These are phyloP conservation scores for Cercospora berteroae DNA, from an alignment of 2,329 filamentous ascomycete species.

Conservation along the genomic window DNA sequence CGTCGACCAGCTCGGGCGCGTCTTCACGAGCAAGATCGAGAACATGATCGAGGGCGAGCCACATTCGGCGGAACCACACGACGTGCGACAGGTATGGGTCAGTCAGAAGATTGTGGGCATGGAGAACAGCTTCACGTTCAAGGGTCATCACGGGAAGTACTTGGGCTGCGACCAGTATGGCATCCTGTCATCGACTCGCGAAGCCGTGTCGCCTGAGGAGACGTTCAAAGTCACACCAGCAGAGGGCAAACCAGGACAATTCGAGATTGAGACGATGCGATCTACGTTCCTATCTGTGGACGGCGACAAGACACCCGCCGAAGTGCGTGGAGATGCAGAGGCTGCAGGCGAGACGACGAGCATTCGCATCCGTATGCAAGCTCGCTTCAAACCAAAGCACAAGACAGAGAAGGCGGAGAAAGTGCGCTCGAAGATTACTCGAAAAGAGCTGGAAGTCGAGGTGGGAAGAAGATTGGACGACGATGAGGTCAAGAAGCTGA, in stretches of 20 bases:
- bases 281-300: slow-evolving; percentile 67
- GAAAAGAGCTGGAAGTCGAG: slow-evolving; percentile 59
- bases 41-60: slow-evolving; percentile 84
- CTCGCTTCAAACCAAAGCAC: slow-evolving; percentile 82
- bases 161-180: slow-evolving; percentile 83
- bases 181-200: slow-evolving; percentile 69
- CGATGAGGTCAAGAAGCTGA: slow-evolving; percentile 79
- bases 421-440: slow-evolving; percentile 78
- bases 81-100: slow-evolving; percentile 94
- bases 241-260: slow-evolving; percentile 21
- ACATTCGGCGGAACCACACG: slow-evolving; percentile 86
- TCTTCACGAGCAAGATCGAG: slow-evolving; percentile 78
- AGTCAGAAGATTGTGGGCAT: slow-evolving; percentile 80
- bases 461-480: slow-evolving; percentile 50
- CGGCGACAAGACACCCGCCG: slow-evolving; percentile 49
- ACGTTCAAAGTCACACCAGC: slow-evolving; percentile 59
- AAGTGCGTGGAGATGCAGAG: slow-evolving; percentile 74
- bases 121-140: slow-evolving; percentile 72
- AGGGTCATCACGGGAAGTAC: slow-evolving; percentile 86
- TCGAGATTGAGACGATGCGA: slow-evolving; percentile 46
- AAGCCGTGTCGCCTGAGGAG: slow-evolving; percentile 82
- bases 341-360: slow-evolving; percentile 67
- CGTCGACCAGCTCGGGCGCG: slow-evolving; percentile 80
- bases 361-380: slow-evolving; percentile 86
- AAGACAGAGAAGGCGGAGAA: slow-evolving; percentile 80